Base-by-base conservation (phyloP, 1,139 yeast species). In the Taphrina sp. region DNA sequence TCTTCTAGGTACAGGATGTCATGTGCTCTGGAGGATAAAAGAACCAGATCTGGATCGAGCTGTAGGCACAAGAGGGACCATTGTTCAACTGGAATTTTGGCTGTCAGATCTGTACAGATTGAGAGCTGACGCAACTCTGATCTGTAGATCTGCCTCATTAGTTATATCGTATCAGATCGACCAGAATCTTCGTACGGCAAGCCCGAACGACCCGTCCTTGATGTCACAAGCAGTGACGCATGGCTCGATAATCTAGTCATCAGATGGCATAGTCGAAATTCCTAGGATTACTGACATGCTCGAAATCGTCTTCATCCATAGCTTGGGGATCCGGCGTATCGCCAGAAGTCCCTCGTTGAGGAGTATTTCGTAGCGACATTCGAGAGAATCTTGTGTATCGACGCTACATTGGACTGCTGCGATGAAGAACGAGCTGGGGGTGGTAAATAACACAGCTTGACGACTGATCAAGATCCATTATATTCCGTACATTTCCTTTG, bases 21-120 rank as follows among this genome's bases (percentile, higher is more conserved):
- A 4, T 60, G 58, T 3, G 59, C 59, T 20, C 59, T 53, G 12
- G 60, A 37, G 1, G 62, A 59, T 7, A 60, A 47, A 1, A 60
- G 56, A 10, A 60, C 41, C 16, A 57, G 20, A 2, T 58, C 55
- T 29, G 62, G 61, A 17, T 57, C 46, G 17, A 59, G 53, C 44
- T 60, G 62, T 43, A 58, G 56, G 16, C 58, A 34, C 26, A 55
- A 60, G 45, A 26, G 37, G 20, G 23, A 28, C 10, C 39, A 23
- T 3, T 19, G 23, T 12, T 34, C 44, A 23, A 19, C 52, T 14
- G 57, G 31, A 29, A 52, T 58, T 28, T 29, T 41, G 39, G 52
- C 45, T 38, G 54, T 14, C 44, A 39, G n/a, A 39, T 49, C 54
- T 14, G 44, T 34, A 7, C 46, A 45, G 14, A 49, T 12, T 33